These are phyloP conservation scores for Aspergillus conjunctus DNA, from an alignment of 495 filamentous ascomycete genomes.

Conservation along the genomic window DNA sequence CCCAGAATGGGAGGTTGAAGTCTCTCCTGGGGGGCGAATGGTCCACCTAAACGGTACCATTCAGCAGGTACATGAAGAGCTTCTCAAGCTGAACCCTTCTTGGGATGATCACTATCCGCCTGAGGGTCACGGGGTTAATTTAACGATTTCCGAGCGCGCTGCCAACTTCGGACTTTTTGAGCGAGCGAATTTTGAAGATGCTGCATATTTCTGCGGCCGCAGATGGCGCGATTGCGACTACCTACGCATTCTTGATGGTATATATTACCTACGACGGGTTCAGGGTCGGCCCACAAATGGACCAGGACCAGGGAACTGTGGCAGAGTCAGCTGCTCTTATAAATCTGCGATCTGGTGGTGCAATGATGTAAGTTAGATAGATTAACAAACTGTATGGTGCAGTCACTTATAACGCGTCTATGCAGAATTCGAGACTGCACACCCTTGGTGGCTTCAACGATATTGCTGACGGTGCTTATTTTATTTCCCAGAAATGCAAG, in stretches of 20 bases:
- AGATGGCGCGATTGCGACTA: no score
- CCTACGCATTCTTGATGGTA: no score
- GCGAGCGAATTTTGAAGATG: neutral
- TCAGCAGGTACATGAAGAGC: neutral
- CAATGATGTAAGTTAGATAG: slow-evolving; percentile 7
- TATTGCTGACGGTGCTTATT: no score
- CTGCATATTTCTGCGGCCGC: no score
- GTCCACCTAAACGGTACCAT: slow-evolving; percentile 3
- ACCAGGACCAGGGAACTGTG: neutral
- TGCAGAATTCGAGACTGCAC: no score
- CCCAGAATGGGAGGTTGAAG: slow-evolving; percentile 6
- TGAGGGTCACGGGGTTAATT: no score
- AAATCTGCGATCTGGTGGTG: slow-evolving; percentile 1
- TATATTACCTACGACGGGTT: neutral
- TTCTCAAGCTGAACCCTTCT: slow-evolving; percentile 2
- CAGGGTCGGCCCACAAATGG: neutral
- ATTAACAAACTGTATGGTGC: no score
- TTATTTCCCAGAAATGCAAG: no score
- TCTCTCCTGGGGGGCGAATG: neutral
- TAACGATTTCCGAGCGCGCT: no score
- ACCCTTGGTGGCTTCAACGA: no score
- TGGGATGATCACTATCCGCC: neutral
- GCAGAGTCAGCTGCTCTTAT: slow-evolving; percentile 4
- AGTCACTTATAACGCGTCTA: no score
- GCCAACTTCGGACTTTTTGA: neutral